These are phyloP conservation scores for Sherardia arvensis DNA, from an alignment of 257 asterid genomes.

Conservation along the genomic window DNA sequence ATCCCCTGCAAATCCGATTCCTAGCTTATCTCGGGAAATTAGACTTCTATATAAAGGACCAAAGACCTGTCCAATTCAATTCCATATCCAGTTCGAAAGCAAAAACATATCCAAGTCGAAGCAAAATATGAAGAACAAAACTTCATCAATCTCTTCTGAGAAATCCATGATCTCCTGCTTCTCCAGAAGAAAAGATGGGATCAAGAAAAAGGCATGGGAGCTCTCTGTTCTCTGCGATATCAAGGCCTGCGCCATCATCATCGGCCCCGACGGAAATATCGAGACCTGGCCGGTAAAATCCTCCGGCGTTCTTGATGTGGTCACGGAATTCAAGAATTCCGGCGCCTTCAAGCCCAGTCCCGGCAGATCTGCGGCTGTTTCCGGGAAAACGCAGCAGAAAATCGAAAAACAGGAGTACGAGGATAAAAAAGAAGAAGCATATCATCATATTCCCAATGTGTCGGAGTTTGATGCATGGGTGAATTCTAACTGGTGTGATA, in stretches of 20 bases:
- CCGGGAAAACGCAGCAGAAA: not conserved
- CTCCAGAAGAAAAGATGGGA: not conserved
- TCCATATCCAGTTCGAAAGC: too few relatives aligned
- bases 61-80: not conserved
- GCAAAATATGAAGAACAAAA: not conserved
- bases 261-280: not conserved
- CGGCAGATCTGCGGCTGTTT: not conserved
- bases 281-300: not conserved
- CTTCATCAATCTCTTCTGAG: not conserved
- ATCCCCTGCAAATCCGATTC: too few relatives aligned
- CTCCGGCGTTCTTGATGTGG: not conserved
- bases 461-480: not conserved
- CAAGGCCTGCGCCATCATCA: not conserved
- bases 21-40: too few relatives aligned
- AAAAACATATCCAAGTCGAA: not conserved
- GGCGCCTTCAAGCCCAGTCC: not conserved
- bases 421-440: not conserved
- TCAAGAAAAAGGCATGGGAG: not conserved
- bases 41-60: not conserved
- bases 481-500: not conserved
- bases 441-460: not conserved
- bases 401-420: not conserved
- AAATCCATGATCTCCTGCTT: not conserved
- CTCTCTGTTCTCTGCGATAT: not conserved
- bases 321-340: not conserved